Conservation (phyloP, 2,329 filamentous ascomycete species). For the Aspergillus udagawae region DNA sequence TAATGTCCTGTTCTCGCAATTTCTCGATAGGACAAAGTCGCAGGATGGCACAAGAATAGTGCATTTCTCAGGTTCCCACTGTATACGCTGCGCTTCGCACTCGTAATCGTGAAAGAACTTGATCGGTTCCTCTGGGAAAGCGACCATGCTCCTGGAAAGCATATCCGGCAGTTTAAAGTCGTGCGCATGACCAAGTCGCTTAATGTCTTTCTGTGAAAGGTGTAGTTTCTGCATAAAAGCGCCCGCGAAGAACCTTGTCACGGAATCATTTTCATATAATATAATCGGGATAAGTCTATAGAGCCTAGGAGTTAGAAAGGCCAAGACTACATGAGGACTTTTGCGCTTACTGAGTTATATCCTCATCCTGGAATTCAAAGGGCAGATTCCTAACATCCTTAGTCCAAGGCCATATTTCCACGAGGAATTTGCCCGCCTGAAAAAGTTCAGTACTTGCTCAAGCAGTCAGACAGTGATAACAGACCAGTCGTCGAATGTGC, state of each 20-base stretch:
- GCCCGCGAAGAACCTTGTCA: conserved; percentile 18
- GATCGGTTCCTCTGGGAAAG: not conserved
- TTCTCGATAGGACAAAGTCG: conserved; percentile 7
- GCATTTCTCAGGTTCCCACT: not conserved
- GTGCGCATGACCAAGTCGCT: conserved; percentile 8
- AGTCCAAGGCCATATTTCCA: conserved; percentile 17
- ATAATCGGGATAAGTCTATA: conserved; percentile 11
- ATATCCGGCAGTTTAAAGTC: not conserved
- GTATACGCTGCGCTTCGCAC: not conserved
- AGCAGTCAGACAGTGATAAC: not conserved
- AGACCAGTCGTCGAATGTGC: conserved; percentile 17
- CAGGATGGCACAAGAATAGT: conserved; percentile 1
- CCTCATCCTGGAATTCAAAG: not conserved
- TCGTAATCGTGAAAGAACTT: conserved; percentile 8
- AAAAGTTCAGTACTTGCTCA: not conserved
- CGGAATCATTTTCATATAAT: conserved; percentile 8
- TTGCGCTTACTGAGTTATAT: conserved; percentile 1
- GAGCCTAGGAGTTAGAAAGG: not conserved
- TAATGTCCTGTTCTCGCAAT: not conserved
- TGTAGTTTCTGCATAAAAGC: conserved; percentile 15
- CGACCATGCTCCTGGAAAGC: conserved; percentile 4
- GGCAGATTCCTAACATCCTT: conserved; percentile 4
- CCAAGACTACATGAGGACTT: not conserved
- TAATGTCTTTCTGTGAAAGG: not conserved
- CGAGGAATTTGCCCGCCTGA: conserved; percentile 17